Evolutionary conservation across 1,284 basidiomycete species (phyloP), one percentile per base, ranked within the genome.

Genomic region (Abortiporus biennis): DNA sequence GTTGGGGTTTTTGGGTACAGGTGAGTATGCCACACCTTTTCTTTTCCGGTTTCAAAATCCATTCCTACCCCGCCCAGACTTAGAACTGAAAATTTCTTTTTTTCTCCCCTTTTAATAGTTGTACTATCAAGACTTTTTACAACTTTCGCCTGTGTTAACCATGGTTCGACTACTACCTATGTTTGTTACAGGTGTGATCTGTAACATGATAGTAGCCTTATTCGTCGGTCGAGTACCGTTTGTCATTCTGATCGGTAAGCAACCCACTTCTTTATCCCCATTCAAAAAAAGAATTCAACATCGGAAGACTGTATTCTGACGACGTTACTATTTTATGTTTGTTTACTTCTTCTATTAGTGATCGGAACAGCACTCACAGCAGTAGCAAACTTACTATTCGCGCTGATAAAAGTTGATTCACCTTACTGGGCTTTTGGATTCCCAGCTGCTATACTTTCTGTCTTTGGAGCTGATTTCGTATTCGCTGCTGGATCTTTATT

Each of bases 371-470:
- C 76, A 6, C 58, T 78, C n/a, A 87, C 89, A 0, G 70, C 72
- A 1, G 50, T 69, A 13, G 82, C 85, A 0, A 78, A 76, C 44
- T 63, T 92, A 23, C 66, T 92, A 3, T 86, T 92, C 49, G 86
- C 88, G 0, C 55, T 88, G 4, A 80, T 91, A 45, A 55, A 76
- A 12, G 72, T 80, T 0, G 47, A 65, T 2, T 69, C 70, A 3
- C 61, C 77, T 1, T 95, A 85, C 59, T 93, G 89, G 89, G 78
- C 78, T 1, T 85, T 76, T 44, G 82, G 81, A 12, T 92, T 95
- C 66, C 85, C 88, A 3, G 78, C 83, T 1, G 79, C 89, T 29
- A 70, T 84, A 47, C 53, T 88, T 42, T 65, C 74, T 11, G 87
- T 90, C 19, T 70, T 87, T 33, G 89, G 89, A 25, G 85, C 80